Conservation (phyloP, 345 rosid species). For the Corchorus capsularis region DNA sequence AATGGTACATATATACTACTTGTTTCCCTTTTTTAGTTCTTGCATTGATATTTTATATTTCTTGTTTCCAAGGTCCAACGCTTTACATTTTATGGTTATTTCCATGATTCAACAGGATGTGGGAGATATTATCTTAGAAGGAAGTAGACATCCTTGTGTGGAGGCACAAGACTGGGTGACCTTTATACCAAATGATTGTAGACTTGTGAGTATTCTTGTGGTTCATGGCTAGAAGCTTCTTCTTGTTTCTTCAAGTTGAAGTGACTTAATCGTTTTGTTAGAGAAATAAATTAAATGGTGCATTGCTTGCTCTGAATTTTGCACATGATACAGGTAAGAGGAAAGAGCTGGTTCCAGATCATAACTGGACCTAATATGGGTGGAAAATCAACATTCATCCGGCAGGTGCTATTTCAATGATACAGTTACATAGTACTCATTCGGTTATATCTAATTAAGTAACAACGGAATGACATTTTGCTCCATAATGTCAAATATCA, state of each 20-base stretch:
- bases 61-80: slow-evolving; percentile 7
- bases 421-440: background rate
- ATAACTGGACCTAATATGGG: slow-evolving; percentile 99
- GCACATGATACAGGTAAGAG: slow-evolving; percentile 63
- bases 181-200: slow-evolving; percentile 97
- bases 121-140: slow-evolving; percentile 84
- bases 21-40: slow-evolving; percentile 23
- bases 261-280: background rate
- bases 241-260: slow-evolving; percentile 29
- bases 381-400: slow-evolving; percentile 95
- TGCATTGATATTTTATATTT: slow-evolving; percentile 16
- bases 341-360: slow-evolving; percentile 95
- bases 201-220: slow-evolving; percentile 63
- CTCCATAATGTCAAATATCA: slow-evolving; percentile 1
- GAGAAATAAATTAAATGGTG: too few relatives aligned
- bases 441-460: background rate
- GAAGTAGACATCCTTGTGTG: slow-evolving; percentile 96
- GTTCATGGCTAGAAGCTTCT: background rate
- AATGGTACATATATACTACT: slow-evolving; percentile 47
- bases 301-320: slow-evolving; percentile 25
- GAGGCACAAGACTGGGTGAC: slow-evolving; percentile 99
- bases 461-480: background rate
- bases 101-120: slow-evolving; percentile 53
- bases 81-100: background rate
- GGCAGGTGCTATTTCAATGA: slow-evolving; percentile 58